Base-by-base conservation (phyloP, 2,329 filamentous ascomycete genomes). In the Clarireedia sp. region DNA sequence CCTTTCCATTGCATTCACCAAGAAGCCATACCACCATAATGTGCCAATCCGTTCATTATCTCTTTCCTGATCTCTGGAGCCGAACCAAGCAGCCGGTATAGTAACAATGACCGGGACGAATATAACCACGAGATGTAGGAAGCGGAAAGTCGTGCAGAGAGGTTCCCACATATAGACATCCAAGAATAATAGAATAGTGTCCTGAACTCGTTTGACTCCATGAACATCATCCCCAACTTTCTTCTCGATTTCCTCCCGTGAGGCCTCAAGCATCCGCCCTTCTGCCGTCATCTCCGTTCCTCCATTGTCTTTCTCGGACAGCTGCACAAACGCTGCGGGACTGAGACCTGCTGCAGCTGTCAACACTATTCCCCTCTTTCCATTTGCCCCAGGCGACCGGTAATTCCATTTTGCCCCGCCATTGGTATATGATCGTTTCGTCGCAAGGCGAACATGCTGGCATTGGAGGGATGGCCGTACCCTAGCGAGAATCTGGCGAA, bases 21-120 rank as follows among this genome's bases (percentile, higher is more conserved):
- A 72, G 66, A 96, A 94, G 3, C 77, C 76, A 73, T 96, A 99
- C 94, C 94, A 99, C 90, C 89, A 96, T 3, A 97, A 67, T 0
- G 91, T 91, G 0, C 94, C 92, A 5, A 74, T 78, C 59, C 89
- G 79, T 73, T 96, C 89, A 61, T 89, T 82, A 63, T 90, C 85
- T 56, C 78, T 80, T 36, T 83, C 74, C 2, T 78, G 73, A 48
- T 82, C 75, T 46, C 86, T 76, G 36, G 70, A 68, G 1, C 94
- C 94, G 56, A 96, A 58, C 87, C 89, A 96, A 56, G 96, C 83
- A 0, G 77, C 78, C 0, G 94, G 94, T 6, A 95, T 81, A 0
- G 88, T 79, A 1, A 86, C 69, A 52, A 99, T 83, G 43, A 99
- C 90, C 0, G 94, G 94, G 19, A 96, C 84, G 67, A 99, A 99